Evolutionary conservation across 2,329 filamentous ascomycete genomes (phyloP).

Genomic region (Bimuria novae-zelandiae): DNA sequence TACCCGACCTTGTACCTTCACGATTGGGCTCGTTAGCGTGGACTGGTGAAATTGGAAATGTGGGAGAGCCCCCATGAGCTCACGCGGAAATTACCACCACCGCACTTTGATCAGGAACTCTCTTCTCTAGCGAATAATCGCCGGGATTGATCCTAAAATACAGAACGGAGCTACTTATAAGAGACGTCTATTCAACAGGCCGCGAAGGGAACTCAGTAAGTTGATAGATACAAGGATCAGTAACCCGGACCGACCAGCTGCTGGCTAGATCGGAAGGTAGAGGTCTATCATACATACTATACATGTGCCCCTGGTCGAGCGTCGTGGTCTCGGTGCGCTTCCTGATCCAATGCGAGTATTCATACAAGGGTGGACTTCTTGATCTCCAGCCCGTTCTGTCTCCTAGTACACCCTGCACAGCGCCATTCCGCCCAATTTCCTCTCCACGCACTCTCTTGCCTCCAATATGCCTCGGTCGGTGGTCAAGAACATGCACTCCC

Average conservation of each 20-base stretch:
- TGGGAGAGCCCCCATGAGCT: too few species aligned
- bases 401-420: constrained; percentile 67
- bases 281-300: constrained; percentile 9
- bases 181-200: not conserved
- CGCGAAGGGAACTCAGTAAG: too few species aligned
- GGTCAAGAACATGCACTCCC: constrained; percentile 80
- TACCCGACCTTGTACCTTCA: too few species aligned
- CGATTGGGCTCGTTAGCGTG: too few species aligned
- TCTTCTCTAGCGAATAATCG: too few species aligned
- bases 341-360: not conserved
- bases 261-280: not conserved
- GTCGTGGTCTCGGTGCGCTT: not conserved
- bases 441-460: constrained; percentile 78
- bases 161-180: too few species aligned
- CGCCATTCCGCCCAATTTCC: constrained; percentile 78
- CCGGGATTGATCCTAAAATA: too few species aligned
- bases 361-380: not conserved
- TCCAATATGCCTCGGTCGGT: constrained; percentile 82
- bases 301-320: constrained; percentile 6
- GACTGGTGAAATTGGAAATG: too few species aligned
- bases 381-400: not conserved
- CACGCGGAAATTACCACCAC: too few species aligned
- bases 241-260: not conserved
- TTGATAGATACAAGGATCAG: too few species aligned
- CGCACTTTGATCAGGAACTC: too few species aligned